These are phyloP conservation scores for Ramaria rubella DNA, from an alignment of 768 basidiomycete genomes.

Conservation along the genomic window DNA sequence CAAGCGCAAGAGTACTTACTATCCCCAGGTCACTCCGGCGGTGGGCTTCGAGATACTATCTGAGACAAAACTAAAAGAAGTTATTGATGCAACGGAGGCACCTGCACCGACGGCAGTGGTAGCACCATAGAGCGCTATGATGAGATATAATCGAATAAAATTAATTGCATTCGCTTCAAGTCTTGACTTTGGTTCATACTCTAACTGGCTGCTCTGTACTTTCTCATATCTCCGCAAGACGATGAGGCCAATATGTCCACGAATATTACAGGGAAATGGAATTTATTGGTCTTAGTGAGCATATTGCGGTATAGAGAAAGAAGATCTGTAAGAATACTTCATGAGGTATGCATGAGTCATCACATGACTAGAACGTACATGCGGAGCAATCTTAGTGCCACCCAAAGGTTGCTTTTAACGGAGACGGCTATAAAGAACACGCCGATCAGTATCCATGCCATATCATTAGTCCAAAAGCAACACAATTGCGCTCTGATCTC, in stretches of 20 bases:
- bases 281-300: not conserved
- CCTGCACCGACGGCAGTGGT: slow-evolving; percentile 3
- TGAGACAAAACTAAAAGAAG: slow-evolving; percentile 70
- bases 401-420: slow-evolving; percentile 19
- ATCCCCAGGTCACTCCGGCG: slow-evolving; percentile 61
- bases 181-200: too few species aligned
- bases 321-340: not conserved
- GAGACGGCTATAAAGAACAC: slow-evolving; percentile 23
- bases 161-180: too few species aligned
- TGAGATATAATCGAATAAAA: not conserved
- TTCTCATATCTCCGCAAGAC: too few species aligned
- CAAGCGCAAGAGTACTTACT: not conserved
- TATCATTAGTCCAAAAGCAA: not conserved
- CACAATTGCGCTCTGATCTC: too few species aligned
- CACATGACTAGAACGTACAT: not conserved
- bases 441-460: not conserved
- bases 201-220: too few species aligned
- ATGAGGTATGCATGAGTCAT: not conserved
- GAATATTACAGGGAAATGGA: not conserved
- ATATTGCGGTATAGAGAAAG: not conserved
- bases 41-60: slow-evolving; percentile 88
- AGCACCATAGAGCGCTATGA: not conserved
- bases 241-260: too few species aligned
- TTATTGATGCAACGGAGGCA: slow-evolving; percentile 61
- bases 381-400: not conserved